Evolutionary conservation across 75 land plant genomes (phyloP).

Genomic region (Ceratopteris richardii): DNA sequence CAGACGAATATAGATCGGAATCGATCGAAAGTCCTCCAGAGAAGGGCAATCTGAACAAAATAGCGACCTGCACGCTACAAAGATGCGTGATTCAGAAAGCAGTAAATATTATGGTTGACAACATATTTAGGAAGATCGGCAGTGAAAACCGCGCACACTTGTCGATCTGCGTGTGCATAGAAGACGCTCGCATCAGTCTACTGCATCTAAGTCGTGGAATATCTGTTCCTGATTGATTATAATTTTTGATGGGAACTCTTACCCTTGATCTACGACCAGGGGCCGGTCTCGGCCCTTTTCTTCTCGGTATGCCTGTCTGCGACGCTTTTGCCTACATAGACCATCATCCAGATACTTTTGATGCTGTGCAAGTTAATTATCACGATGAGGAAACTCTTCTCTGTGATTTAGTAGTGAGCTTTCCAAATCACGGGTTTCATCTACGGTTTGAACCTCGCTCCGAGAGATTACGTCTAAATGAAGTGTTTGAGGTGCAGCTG

Average conservation of each 20-base stretch:
- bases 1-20: no score
- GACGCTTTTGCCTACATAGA: constrained; percentile 87
- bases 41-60: no score
- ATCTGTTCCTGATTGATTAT: no score
- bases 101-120: no score
- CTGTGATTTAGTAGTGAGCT: constrained; percentile 78
- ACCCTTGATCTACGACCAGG: constrained; percentile 89
- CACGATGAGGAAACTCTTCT: constrained; percentile 87
- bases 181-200: no score
- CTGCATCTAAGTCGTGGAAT: no score
- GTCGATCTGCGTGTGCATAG: no score
- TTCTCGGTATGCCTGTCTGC: constrained; percentile 92
- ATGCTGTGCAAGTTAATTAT: constrained; percentile 85
- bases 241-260: constrained; percentile 51
- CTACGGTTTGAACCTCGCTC: constrained; percentile 90
- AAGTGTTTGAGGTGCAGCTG: constrained; percentile 79
- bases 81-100: no score
- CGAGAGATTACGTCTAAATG: constrained; percentile 85
- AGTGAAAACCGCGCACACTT: no score
- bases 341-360: constrained; percentile 75
- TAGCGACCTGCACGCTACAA: no score
- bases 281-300: constrained; percentile 72
- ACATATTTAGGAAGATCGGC: no score
- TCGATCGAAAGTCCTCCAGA: no score
- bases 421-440: constrained; percentile 96